phyloP scores from a whole-genome alignment of 805 yeast genomes.

The Cyberlindnera petersonii region DNA sequence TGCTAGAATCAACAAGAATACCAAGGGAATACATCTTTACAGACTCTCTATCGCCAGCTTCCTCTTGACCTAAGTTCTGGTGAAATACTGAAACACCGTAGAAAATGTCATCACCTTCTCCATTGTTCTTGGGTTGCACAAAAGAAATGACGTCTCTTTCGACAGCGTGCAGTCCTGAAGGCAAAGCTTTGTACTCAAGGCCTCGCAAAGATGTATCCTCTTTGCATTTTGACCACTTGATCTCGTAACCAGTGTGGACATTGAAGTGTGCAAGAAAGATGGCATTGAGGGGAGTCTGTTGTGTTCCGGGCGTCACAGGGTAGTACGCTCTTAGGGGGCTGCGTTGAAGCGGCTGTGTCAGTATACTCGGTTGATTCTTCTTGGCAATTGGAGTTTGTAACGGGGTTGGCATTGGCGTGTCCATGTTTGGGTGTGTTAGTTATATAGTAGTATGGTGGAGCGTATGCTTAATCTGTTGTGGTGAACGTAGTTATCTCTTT shows the following conservation, averaged over 20 bases:
- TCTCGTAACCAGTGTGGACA: conserved; percentile 45
- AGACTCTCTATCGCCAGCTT: conserved; percentile 35
- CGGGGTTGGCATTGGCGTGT: background rate
- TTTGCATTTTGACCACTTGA: conserved; percentile 39
- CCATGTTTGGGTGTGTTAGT: no score
- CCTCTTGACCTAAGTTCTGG: no score
- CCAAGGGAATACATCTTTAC: conserved; percentile 67
- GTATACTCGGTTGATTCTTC: background rate
- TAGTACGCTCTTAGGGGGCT: conserved; percentile 9
- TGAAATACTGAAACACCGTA: conserved; percentile 51
- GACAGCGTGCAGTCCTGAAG: conserved; percentile 61
- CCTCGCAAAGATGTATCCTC: conserved; percentile 35
- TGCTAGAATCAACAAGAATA: conserved; percentile 45
- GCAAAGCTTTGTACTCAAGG: conserved; percentile 61
- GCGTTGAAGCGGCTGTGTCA: background rate
- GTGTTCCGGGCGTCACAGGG: conserved; percentile 6
- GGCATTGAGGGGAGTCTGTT: conserved; percentile 34
- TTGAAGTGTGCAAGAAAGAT: conserved; percentile 51
- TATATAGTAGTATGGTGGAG: no score
- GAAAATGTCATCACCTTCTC: conserved; percentile 22
- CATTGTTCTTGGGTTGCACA: conserved; percentile 31
- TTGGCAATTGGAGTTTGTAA: background rate
- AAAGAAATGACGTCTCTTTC: conserved; percentile 52
- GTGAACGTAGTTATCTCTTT: no score
- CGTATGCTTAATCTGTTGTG: no score